Evolutionary conservation across 352 stramenopile species (phyloP).

Genomic region (Globisporangium orthogonon): DNA sequence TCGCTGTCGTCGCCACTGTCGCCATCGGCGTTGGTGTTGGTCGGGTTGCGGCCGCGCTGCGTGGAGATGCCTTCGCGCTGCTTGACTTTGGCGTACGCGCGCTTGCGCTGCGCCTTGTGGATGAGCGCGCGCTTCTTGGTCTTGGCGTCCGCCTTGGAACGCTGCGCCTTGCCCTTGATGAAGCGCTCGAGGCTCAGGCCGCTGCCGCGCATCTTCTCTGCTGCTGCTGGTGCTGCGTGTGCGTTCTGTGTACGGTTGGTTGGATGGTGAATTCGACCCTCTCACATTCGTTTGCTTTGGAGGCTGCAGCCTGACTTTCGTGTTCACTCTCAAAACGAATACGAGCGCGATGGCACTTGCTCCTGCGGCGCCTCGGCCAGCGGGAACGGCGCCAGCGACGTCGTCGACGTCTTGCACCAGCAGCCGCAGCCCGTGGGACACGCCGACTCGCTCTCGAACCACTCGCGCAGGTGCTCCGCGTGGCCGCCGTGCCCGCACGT

Average conservation of each 20-base stretch:
- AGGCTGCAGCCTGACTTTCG: too few species aligned
- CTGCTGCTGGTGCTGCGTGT: background rate
- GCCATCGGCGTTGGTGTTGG: constrained; percentile 1
- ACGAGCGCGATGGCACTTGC: constrained; percentile 39
- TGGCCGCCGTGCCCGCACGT: constrained; percentile 80
- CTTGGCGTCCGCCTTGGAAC: constrained; percentile 72
- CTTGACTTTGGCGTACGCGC: constrained; percentile 83
- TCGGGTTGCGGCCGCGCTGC: constrained; percentile 13
- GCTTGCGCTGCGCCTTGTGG: constrained; percentile 69
- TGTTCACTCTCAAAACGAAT: constrained; percentile 43
- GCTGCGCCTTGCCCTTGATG: constrained; percentile 79
- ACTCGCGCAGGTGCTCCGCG: constrained; percentile 57
- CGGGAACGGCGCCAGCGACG: constrained; percentile 27
- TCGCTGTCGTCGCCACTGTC: constrained; percentile 11
- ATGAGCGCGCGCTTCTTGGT: constrained; percentile 82
- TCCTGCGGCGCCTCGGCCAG: constrained; percentile 22
- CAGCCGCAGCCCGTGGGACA: constrained; percentile 82
- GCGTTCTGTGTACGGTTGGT: constrained; percentile 1
- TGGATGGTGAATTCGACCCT: too few species aligned
- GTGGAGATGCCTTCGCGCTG: constrained; percentile 29
- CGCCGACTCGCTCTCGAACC: constrained; percentile 66
- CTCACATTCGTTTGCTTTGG: too few species aligned
- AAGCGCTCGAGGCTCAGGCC: constrained; percentile 84
- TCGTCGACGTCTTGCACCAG: constrained; percentile 78
- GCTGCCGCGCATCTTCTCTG: constrained; percentile 49